A percentile compares a stretch with the other conserved stretches of the same genome.
These are phyloP conservation scores for Peltaster fructicola DNA, from an alignment of 2,329 filamentous ascomycete species.

Conservation along the genomic window DNA sequence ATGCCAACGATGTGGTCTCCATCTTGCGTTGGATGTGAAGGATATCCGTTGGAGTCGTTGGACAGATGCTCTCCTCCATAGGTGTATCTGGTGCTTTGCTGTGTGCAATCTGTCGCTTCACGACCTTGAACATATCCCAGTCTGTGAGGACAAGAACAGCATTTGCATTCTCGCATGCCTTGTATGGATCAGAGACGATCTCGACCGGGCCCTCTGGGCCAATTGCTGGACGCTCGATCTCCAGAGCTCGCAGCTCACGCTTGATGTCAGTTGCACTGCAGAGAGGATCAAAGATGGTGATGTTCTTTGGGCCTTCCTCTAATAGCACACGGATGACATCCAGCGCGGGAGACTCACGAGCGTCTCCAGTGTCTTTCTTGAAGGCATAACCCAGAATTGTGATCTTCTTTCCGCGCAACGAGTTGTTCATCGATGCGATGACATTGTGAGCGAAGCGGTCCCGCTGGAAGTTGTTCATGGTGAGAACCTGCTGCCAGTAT, in stretches of 20 bases:
- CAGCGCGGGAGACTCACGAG: conserved; percentile 50
- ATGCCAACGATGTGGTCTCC: too few relatives aligned
- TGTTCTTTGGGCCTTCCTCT: conserved; percentile 38
- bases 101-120: conserved; percentile 1
- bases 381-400: conserved; percentile 56
- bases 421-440: conserved; percentile 48
- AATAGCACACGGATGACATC: conserved; percentile 48
- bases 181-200: conserved; percentile 13
- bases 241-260: conserved; percentile 11
- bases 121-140: conserved; percentile 16
- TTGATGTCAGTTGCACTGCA: conserved; percentile 16
- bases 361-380: conserved; percentile 62
- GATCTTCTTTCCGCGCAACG: conserved; percentile 50
- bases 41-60: conserved; percentile 1
- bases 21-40: conserved; percentile 1
- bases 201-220: conserved; percentile 11
- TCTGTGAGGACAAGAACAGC: conserved; percentile 16
- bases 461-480: conserved; percentile 58
- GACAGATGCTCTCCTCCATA: not conserved
- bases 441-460: conserved; percentile 49
- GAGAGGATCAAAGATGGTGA: conserved; percentile 49
- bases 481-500: conserved; percentile 57
- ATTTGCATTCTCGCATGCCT: conserved; percentile 14
- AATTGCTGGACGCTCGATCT: conserved; percentile 7
- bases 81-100: not conserved